Conservation (phyloP, 2,329 filamentous ascomycete genomes). For the Ascochyta rabiei region DNA sequence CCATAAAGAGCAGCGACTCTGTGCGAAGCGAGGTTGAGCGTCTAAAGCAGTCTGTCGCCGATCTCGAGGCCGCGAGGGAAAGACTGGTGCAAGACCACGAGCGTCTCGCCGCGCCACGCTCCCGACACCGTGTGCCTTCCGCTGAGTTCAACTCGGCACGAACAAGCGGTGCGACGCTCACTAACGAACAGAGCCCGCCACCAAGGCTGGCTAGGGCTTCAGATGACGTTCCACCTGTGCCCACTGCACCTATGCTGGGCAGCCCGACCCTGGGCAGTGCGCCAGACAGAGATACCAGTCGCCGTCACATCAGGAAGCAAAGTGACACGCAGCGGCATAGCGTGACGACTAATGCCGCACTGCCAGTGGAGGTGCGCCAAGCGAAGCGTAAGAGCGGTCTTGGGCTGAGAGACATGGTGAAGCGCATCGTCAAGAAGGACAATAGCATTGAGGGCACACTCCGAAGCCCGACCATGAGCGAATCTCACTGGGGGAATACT, state of each 20-base stretch:
- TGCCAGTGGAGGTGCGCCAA: constrained; percentile 27
- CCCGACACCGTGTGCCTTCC: constrained; percentile 27
- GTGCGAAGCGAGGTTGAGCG: constrained; percentile 36
- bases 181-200: constrained; percentile 28
- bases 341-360: constrained; percentile 27
- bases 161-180: constrained; percentile 43
- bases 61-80: constrained; percentile 37
- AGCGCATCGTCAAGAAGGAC: constrained; percentile 36
- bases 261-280: constrained; percentile 6
- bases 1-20: constrained; percentile 20
- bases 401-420: constrained; percentile 36
- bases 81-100: constrained; percentile 44
- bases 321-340: constrained; percentile 24
- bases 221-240: constrained; percentile 21
- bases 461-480: constrained; percentile 1
- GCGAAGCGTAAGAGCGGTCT: constrained; percentile 26
- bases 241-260: constrained; percentile 6
- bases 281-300: constrained; percentile 3
- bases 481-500: constrained; percentile 6
- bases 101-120: constrained; percentile 31
- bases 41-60: constrained; percentile 28
- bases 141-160: constrained; percentile 36
- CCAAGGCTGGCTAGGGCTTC: constrained; percentile 18
- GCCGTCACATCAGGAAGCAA: constrained; percentile 15
- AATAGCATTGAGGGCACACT: constrained; percentile 10